These are phyloP conservation scores for Paraconiothyrium brasiliense DNA, from an alignment of 2,329 filamentous ascomycete species.

Conservation along the genomic window DNA sequence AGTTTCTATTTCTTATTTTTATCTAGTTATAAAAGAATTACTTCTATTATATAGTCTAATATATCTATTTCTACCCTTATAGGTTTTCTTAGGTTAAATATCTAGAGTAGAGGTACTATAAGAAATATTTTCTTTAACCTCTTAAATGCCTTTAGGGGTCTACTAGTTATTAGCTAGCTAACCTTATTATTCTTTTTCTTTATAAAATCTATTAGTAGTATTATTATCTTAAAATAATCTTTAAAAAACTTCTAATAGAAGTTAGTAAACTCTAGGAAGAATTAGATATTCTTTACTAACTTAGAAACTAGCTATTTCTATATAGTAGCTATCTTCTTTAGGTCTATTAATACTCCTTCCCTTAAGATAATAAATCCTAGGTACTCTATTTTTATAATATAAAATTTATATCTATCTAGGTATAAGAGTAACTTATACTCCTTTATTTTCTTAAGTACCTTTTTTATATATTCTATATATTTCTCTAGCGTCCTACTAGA, in stretches of 20 bases:
- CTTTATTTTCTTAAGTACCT: neutral
- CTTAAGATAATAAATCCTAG: neutral
- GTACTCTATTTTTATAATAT: neutral
- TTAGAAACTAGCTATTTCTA: too few species aligned
- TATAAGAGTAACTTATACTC: neutral
- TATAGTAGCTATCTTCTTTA: too few species aligned
- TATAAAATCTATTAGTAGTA: slow-evolving; percentile 7
- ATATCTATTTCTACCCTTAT: too few species aligned
- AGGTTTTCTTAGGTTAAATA: too few species aligned
- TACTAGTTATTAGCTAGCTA: neutral
- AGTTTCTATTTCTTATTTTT: slow-evolving; percentile 26
- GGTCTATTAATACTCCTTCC: neutral
- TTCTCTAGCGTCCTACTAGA: too few species aligned
- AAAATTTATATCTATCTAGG: neutral
- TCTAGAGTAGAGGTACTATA: too few species aligned
- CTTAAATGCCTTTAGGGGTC: too few species aligned
- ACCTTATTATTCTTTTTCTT: slow-evolving; percentile 1
- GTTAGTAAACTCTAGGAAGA: neutral
- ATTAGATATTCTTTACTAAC: neutral
- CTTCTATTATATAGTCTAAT: too few species aligned
- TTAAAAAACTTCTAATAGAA: too few species aligned
- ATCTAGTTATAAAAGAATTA: slow-evolving; percentile 1
- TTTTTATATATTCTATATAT: too few species aligned
- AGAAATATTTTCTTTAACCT: too few species aligned
- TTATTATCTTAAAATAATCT: neutral